Conservation (phyloP, 495 filamentous ascomycete species). For the Aspergillus sclerotioniger region DNA sequence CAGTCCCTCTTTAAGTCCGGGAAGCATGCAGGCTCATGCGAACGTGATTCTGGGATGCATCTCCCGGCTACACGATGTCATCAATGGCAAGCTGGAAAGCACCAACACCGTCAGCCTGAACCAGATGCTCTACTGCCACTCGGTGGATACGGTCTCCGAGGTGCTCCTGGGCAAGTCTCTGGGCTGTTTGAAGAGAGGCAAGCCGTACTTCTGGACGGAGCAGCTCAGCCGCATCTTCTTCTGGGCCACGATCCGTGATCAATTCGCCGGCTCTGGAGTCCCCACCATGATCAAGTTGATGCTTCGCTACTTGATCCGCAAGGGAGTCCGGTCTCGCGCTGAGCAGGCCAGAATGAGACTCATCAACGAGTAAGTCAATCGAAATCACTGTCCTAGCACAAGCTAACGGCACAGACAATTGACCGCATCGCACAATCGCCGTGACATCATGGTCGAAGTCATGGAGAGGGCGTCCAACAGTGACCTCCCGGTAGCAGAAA, state of each 20-base stretch:
- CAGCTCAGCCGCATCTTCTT: slow-evolving; percentile 29
- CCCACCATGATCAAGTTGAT: slow-evolving; percentile 29
- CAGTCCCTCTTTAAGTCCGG: slow-evolving; percentile 23
- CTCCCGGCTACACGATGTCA: slow-evolving; percentile 16
- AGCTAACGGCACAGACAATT: slow-evolving; percentile 17
- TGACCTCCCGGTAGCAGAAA: slow-evolving; percentile 22
- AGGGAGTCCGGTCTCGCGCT: slow-evolving; percentile 20
- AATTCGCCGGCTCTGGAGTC: slow-evolving; percentile 27
- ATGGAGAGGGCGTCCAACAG: slow-evolving; percentile 20
- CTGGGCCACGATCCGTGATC: slow-evolving; percentile 28
- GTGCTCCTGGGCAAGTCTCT: slow-evolving; percentile 27
- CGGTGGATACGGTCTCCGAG: slow-evolving; percentile 28
- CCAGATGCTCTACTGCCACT: slow-evolving; percentile 25
- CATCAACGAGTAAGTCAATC: slow-evolving; percentile 22
- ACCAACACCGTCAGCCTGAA: slow-evolving; percentile 19
- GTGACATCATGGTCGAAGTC: slow-evolving; percentile 32
- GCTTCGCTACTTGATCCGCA: slow-evolving; percentile 24
- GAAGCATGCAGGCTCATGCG: slow-evolving; percentile 21
- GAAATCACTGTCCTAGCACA: not conserved
- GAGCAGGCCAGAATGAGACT: slow-evolving; percentile 27
- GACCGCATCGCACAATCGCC: slow-evolving; percentile 19
- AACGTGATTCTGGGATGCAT: slow-evolving; percentile 22
- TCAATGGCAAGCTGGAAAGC: slow-evolving; percentile 13
- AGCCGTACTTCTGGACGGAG: slow-evolving; percentile 29
- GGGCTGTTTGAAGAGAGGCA: slow-evolving; percentile 24